Evolutionary conservation across 192 early-diverging fungal genomes (phyloP).

Genomic region (Mortierella hygrophila): DNA sequence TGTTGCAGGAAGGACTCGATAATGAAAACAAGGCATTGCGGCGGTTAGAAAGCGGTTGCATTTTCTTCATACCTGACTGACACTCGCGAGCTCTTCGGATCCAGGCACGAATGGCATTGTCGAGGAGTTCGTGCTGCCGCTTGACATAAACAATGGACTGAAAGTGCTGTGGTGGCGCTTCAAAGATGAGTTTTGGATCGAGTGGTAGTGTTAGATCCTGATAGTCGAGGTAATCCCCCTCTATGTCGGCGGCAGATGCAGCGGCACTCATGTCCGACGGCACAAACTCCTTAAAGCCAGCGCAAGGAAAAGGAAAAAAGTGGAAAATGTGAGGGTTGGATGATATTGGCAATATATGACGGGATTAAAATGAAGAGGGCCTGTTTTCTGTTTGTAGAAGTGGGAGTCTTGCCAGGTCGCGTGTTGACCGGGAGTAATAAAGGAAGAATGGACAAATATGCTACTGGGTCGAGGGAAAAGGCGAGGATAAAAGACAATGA

Average conservation of each 20-base stretch:
- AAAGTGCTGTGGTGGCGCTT: constrained; percentile 40
- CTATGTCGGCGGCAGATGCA: constrained; percentile 7
- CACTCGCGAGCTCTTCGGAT: constrained; percentile 32
- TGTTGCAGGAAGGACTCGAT: neutral
- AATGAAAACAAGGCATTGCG: neutral
- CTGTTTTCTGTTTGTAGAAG: constrained; percentile 3
- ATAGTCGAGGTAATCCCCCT: constrained; percentile 40
- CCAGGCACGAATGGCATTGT: constrained; percentile 39
- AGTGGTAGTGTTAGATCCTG: constrained; percentile 45
- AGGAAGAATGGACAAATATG: neutral
- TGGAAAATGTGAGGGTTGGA: neutral
- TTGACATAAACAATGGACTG: constrained; percentile 49
- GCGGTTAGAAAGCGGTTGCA: neutral
- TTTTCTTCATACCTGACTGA: constrained; percentile 30
- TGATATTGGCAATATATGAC: no score
- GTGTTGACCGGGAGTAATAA: neutral
- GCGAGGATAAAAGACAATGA: neutral
- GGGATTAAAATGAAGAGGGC: neutral
- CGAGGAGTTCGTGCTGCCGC: constrained; percentile 46
- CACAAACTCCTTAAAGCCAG: neutral
- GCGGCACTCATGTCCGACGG: constrained; percentile 18
- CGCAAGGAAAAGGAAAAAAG: neutral
- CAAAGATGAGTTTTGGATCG: constrained; percentile 46
- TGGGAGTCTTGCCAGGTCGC: neutral
- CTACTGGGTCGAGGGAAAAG: neutral